Base-by-base conservation (phyloP, 495 filamentous ascomycete genomes). In the Geopyxis carbonaria region DNA sequence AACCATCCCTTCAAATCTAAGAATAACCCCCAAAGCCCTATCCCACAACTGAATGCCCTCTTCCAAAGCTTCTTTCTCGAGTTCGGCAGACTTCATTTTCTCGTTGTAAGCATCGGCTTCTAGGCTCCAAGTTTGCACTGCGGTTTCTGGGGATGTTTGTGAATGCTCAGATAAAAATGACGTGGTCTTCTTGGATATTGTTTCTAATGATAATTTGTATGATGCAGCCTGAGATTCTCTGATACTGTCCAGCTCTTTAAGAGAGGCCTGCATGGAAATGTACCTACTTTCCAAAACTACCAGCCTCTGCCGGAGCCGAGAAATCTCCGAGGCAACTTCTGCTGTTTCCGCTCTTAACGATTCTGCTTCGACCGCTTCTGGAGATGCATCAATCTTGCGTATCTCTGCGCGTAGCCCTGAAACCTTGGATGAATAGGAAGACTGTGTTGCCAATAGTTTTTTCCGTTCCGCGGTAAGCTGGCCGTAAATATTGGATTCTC, bases 41-140 rank as follows among this genome's bases (percentile, higher is more conserved):
- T 78, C 71, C 89, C 89, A 97, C 16, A 92, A 60, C 34, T 69
- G 61, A 3, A 70, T 78, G 5, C 89, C 89, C 48, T 89, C 79
- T 32, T 89, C 76, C n/a, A 94, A 57, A 0, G 87, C 89, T 5
- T 61, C 48, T 18, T 72, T 70, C 53, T 97, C 86, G 30, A 61
- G 61, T 45, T 79, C 66, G 5, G 81, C 73, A 28, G 67, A 62
- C 16, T 64, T 46, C 35, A 73, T 72, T 43, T 73, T 70, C 47
- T 62, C 58, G 32, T 67, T 61, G 7, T 86, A 57, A 0, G 63
- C 58, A 9, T 61, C 60, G 18, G 74, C 62, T 56, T 89, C 80
- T 5, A 61, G 63, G 22, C 66, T 63, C 78, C 80, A 93, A 55
- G 43, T 39, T 24, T 55, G 46, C 20, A 47, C 31, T 27, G 46